These are phyloP conservation scores for Colletotrichum melonis DNA, from an alignment of 2,329 filamentous ascomycete genomes.

Conservation along the genomic window DNA sequence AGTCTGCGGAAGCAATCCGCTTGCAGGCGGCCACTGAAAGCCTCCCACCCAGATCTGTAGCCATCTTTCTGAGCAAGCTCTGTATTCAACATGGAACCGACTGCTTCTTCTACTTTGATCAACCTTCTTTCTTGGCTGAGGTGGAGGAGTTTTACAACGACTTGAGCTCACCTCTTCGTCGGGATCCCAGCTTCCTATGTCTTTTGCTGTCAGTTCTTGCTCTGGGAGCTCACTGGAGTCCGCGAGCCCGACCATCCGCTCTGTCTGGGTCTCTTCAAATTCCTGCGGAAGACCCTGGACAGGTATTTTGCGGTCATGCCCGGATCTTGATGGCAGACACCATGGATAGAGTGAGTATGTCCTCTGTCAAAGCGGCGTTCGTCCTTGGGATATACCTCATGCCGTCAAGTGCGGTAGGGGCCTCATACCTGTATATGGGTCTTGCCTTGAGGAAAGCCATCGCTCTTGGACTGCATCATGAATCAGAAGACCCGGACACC, in stretches of 20 bases:
- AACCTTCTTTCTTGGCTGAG: background rate
- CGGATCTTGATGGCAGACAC: background rate
- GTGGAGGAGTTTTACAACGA: background rate
- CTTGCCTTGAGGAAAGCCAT: background rate
- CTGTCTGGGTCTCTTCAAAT: background rate
- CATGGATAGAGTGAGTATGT: background rate
- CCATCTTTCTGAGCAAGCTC: background rate
- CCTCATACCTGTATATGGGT: background rate
- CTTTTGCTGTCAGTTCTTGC: background rate
- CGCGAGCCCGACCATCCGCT: background rate
- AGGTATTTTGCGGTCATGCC: background rate
- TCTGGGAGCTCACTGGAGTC: background rate
- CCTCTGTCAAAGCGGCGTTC: background rate
- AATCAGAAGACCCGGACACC: background rate
- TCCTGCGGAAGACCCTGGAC: background rate
- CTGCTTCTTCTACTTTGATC: background rate
- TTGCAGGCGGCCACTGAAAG: background rate
- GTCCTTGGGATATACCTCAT: background rate
- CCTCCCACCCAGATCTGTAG: background rate
- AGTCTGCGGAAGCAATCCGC: background rate
- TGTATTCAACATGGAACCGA: background rate
- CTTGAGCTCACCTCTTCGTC: background rate
- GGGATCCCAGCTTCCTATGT: background rate
- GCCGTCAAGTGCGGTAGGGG: background rate
- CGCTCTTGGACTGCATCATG: background rate